Evolutionary conservation across 441 rosid species (phyloP), one percentile per base, ranked within the genome.

Genomic region (Corymbia calophylla): DNA sequence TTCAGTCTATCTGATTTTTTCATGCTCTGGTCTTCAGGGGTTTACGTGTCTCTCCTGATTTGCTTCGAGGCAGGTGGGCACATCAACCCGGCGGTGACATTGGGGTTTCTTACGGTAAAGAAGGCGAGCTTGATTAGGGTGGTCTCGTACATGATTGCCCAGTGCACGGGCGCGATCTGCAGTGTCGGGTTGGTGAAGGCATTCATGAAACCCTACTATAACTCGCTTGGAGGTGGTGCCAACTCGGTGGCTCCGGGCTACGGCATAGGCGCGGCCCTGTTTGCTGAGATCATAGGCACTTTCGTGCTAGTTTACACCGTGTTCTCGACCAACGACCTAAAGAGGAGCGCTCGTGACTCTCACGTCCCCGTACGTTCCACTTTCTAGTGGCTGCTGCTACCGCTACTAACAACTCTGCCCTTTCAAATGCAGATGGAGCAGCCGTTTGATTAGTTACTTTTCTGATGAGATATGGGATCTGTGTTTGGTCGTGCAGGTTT

Each of bases 51-150:
- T 73, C 58, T 58, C 53, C 13, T 29, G 1, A 73, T 15, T 80
- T 1, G 86, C 87, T 58, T 86, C 89, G 53, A 9, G 77, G 18
- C 91, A 96, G 97, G 99, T 87, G 99, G 99, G 53, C 96, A 96
- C 92, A 96, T 97, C 15, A 97, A 97, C 93, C 97, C 68, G 32
- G 68, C 32, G 4, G 68, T 29, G 32, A 62, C 68, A 13, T 62
- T 62, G 32, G 68, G 32, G 18, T 32, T 29, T 29, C 13, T 0
- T 29, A 2, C 29, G 68, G 32, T 17, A 13, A 62, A 62, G 68
- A 62, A 62, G n/a, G 32, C 29, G 32, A 62, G 68, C 32, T 62
- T 62, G 0, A 62, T 91, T 12, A 53, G 94, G 88, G 93, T 91
- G 44, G 58, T 91, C 70, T 87, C 87, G 53, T 91, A 92, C 90